Percentiles rank a stretch among this genome's conserved stretches.
Evolutionary conservation across 1,139 yeast species (phyloP).

Genomic region (Suhomyces bolitotheri): DNA sequence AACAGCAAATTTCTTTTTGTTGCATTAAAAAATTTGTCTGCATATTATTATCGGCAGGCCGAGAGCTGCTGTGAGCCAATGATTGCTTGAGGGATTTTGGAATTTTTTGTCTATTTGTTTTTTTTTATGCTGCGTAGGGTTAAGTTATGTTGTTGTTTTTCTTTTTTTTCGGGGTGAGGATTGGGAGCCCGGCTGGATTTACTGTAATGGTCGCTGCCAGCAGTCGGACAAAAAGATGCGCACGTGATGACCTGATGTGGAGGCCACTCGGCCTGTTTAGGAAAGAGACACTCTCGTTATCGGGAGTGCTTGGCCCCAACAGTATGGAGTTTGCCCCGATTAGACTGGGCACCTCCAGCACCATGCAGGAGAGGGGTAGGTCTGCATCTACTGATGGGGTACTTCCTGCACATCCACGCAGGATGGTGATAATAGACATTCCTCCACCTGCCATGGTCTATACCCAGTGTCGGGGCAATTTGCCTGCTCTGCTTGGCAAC

Average conservation of each 20-base stretch:
- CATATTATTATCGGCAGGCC: conserved; percentile 4
- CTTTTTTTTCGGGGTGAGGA: background rate
- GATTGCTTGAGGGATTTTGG: conserved; percentile 10
- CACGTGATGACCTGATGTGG: conserved; percentile 3
- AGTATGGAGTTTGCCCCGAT: background rate
- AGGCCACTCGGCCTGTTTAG: background rate
- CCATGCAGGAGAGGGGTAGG: background rate
- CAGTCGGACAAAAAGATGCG: too few species aligned
- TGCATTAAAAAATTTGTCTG: conserved; percentile 5
- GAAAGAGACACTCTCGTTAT: background rate
- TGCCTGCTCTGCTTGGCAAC: too few species aligned
- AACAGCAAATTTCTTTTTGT: conserved; percentile 5
- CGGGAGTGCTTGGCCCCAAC: background rate
- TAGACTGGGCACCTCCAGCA: background rate
- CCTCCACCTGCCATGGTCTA: too few species aligned
- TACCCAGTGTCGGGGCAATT: too few species aligned
- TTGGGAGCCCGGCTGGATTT: conserved; percentile 5
- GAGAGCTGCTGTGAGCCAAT: conserved; percentile 6
- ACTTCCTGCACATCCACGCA: too few species aligned
- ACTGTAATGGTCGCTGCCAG: too few species aligned
- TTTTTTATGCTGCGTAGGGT: conserved; percentile 2
- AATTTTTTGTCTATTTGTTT: conserved; percentile 7
- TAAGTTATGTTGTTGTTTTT: conserved; percentile 5
- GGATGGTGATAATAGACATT: too few species aligned
- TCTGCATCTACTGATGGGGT: background rate